Evolutionary conservation across 2,329 filamentous ascomycete genomes (phyloP).

Genomic region (Colletotrichum tofieldiae): DNA sequence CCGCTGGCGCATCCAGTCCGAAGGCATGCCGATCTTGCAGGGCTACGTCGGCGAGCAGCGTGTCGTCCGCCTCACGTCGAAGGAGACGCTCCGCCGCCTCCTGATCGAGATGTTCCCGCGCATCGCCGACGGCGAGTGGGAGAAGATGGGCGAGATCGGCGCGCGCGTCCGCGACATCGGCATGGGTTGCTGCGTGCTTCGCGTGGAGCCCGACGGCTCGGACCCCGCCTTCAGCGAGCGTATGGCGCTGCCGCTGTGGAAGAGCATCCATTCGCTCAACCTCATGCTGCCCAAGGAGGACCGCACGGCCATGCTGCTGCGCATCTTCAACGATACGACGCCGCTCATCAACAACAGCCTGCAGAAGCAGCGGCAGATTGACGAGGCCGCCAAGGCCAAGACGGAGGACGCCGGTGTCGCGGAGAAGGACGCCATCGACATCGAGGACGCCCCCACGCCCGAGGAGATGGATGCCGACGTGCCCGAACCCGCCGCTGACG

Average conservation of each 20-base stretch:
- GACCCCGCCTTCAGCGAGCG: slow-evolving; percentile 76
- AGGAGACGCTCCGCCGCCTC: slow-evolving; percentile 85
- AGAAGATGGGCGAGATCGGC: slow-evolving; percentile 88
- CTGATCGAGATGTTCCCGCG: slow-evolving; percentile 98
- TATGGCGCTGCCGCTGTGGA: slow-evolving; percentile 94
- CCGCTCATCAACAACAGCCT: slow-evolving; percentile 82
- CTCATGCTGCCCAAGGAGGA: slow-evolving; percentile 99
- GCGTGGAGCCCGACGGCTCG: slow-evolving; percentile 82
- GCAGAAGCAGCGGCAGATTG: slow-evolving; percentile 61
- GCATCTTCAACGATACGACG: slow-evolving; percentile 91
- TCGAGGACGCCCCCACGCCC: slow-evolving; percentile 57
- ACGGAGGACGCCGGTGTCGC: slow-evolving; percentile 46
- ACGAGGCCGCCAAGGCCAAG: slow-evolving; percentile 54
- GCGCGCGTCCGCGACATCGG: slow-evolving; percentile 83
- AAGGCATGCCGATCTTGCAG: slow-evolving; percentile 92
- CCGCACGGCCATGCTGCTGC: slow-evolving; percentile 89
- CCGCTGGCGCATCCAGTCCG: slow-evolving; percentile 95
- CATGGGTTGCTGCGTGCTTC: slow-evolving; percentile 93
- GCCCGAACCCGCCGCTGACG: neutral
- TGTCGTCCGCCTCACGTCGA: slow-evolving; percentile 81
- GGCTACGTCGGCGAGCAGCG: slow-evolving; percentile 88
- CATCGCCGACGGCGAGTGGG: slow-evolving; percentile 81
- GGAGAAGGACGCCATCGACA: slow-evolving; percentile 47
- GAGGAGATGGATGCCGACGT: slow-evolving; percentile 46
- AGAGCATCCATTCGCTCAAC: slow-evolving; percentile 92